Evolutionary conservation across 768 basidiomycete species (phyloP).

Genomic region (Thelephora ganbajun): DNA sequence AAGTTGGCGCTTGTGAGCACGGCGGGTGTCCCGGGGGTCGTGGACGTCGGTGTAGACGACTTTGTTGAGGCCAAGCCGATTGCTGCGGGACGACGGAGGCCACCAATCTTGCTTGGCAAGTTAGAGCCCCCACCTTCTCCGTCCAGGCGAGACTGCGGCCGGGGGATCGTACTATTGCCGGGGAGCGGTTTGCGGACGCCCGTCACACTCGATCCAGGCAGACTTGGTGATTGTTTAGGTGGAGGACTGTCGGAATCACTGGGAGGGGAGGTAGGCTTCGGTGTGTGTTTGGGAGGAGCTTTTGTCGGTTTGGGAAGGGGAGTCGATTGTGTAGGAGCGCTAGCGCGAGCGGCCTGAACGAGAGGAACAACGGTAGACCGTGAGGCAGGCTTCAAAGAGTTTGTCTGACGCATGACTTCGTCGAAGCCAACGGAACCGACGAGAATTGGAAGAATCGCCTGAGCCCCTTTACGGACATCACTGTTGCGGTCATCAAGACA

Average conservation of each 20-base stretch:
- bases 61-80: conserved; percentile 8
- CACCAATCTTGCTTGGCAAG: conserved; percentile 23
- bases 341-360: conserved; percentile 67
- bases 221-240: conserved; percentile 29
- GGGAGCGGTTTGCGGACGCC: conserved; percentile 67
- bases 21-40: conserved; percentile 18
- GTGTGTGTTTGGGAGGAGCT: conserved; percentile 8
- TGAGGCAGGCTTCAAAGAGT: conserved; percentile 83
- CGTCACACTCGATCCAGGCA: conserved; percentile 31
- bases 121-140: conserved; percentile 20
- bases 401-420: conserved; percentile 75
- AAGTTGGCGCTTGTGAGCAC: conserved; percentile 28
- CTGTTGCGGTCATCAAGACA: conserved; percentile 84
- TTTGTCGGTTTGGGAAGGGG: conserved; percentile 11
- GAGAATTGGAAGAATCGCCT: conserved; percentile 63
- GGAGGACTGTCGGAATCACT: conserved; percentile 23
- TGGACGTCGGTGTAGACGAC: conserved; percentile 14
- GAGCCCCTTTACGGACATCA: conserved; percentile 88
- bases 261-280: conserved; percentile 10
- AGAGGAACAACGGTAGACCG: conserved; percentile 71
- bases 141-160: conserved; percentile 32
- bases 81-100: conserved; percentile 31
- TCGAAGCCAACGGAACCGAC: conserved; percentile 70
- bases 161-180: conserved; percentile 31
- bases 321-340: conserved; percentile 22